Evolutionary conservation across 257 asterid species (phyloP).

Genomic region (Salvia splendens): DNA sequence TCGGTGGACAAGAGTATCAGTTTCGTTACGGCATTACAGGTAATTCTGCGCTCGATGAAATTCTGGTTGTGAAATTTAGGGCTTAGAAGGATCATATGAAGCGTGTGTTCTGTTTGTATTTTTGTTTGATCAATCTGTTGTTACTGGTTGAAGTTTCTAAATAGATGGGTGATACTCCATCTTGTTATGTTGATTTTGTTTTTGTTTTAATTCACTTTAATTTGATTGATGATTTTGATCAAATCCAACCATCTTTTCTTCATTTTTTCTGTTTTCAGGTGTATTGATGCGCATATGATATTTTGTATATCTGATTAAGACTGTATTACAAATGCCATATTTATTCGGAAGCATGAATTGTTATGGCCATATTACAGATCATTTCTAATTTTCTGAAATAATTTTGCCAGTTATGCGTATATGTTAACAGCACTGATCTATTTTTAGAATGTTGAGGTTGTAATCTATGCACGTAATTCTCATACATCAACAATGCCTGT

Average conservation of each 20-base stretch:
- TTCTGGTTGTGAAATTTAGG: not conserved
- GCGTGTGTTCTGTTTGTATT: constrained; percentile 6
- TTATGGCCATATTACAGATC: not conserved
- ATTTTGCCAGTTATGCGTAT: not conserved
- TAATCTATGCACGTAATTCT: not conserved
- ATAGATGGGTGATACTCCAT: constrained; percentile 15
- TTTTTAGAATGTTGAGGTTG: not conserved
- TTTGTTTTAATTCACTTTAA: not conserved
- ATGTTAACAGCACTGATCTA: not conserved
- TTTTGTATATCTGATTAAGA: not conserved
- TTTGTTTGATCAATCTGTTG: constrained; percentile 8
- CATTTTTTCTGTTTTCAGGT: not conserved
- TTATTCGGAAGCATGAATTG: not conserved
- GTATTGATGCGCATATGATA: not conserved
- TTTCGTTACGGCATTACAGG: constrained; percentile 91
- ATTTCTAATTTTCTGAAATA: constrained; percentile 3
- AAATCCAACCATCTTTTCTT: not conserved
- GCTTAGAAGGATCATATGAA: constrained; percentile 6
- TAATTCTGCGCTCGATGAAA: constrained; percentile 7
- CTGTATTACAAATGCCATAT: not conserved
- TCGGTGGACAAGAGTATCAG: constrained; percentile 81
- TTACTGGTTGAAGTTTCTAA: not conserved
- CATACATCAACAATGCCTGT: constrained; percentile 1
- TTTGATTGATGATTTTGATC: not conserved
- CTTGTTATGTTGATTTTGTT: not conserved